Evolutionary conservation across 176 grass and related monocot genomes (phyloP).

Genomic region (Chrysopogon serrulatus): DNA sequence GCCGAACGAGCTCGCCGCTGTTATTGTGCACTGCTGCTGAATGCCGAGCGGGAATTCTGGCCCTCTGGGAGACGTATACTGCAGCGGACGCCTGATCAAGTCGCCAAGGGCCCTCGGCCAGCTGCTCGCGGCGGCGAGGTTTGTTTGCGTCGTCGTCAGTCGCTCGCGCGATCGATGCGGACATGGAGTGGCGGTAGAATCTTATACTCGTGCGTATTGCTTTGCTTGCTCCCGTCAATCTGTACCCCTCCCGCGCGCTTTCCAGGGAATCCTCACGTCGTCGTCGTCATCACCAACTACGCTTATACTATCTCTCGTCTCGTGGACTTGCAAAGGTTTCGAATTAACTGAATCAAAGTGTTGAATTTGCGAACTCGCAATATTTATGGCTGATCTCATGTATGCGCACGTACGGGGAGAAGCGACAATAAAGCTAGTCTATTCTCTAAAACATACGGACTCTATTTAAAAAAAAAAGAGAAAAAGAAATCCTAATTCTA

Average conservation of each 20-base stretch:
- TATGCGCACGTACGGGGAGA: neutral
- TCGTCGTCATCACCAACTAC: neutral
- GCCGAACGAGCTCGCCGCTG: too few relatives aligned
- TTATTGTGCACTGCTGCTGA: too few relatives aligned
- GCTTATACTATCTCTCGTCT: neutral
- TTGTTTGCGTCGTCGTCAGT: too few relatives aligned
- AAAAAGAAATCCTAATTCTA: too few relatives aligned
- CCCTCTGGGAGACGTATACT: too few relatives aligned
- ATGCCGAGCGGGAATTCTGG: too few relatives aligned
- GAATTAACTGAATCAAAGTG: neutral
- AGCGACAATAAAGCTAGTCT: neutral
- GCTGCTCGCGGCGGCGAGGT: too few relatives aligned
- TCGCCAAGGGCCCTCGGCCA: too few relatives aligned
- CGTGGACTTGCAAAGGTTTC: neutral
- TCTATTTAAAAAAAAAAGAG: too few relatives aligned
- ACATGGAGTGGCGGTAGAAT: too few relatives aligned
- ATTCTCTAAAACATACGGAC: neutral
- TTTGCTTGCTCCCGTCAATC: neutral
- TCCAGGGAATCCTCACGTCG: conserved; percentile 5
- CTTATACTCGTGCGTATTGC: neutral
- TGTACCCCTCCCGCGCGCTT: neutral
- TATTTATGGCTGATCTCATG: neutral
- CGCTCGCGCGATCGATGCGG: too few relatives aligned
- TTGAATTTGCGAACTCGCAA: neutral
- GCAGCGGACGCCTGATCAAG: too few relatives aligned